These are phyloP conservation scores for Cardamine resedifolia DNA, from an alignment of 345 rosid species.

Conservation along the genomic window DNA sequence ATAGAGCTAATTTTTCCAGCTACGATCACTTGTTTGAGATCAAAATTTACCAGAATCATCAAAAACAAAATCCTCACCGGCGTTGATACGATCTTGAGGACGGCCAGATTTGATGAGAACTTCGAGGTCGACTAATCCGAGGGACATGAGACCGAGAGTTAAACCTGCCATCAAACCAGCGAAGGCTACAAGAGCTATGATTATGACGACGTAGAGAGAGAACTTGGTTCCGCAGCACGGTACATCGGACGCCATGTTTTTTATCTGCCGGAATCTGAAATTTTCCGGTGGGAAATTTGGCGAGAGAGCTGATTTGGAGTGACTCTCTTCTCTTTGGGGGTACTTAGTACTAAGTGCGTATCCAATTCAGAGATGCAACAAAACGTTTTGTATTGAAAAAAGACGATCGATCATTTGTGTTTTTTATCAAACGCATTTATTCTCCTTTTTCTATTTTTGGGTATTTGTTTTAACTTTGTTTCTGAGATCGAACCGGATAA, in stretches of 20 bases:
- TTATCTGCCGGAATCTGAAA: background rate
- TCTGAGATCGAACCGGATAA: too few relatives aligned
- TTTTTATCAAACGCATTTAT: background rate
- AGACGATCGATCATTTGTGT: background rate
- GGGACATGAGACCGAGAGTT: conserved; percentile 96
- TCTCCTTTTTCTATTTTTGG: background rate
- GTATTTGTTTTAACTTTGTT: background rate
- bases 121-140: conserved; percentile 92
- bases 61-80: conserved; percentile 44
- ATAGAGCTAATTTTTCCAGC: background rate
- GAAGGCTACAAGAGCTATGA: conserved; percentile 62
- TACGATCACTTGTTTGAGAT: background rate
- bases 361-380: conserved; percentile 9
- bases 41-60: background rate
- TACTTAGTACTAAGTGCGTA: conserved; percentile 25
- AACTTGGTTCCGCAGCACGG: conserved; percentile 60
- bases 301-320: background rate
- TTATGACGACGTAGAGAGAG: conserved; percentile 45
- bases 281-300: background rate
- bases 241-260: conserved; percentile 28
- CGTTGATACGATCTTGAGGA: conserved; percentile 80
- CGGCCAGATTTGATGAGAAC: conserved; percentile 92
- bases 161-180: conserved; percentile 95
- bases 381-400: background rate
- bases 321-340: background rate